Conservation (phyloP, 208 protist species). For the Acanthamoeba rhysodes region DNA sequence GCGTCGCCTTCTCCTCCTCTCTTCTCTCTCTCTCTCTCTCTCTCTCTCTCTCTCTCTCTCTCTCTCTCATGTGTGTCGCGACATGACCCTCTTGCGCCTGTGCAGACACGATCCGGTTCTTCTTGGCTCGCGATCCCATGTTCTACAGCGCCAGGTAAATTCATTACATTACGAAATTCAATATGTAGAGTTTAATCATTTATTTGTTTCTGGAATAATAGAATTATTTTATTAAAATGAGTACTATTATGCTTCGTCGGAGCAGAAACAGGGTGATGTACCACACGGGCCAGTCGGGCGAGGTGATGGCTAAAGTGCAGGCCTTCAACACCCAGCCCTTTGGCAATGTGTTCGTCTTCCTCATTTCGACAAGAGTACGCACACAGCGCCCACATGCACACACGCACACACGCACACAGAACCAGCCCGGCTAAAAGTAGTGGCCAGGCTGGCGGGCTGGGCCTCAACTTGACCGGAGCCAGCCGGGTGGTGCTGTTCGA, state of each 20-base stretch:
- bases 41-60: too few relatives aligned
- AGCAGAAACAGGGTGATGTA: neutral
- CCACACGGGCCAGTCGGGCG: neutral
- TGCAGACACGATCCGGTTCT: neutral
- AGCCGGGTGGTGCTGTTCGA: slow-evolving; percentile 55
- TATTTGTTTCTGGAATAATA: too few relatives aligned
- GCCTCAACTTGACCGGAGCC: slow-evolving; percentile 38
- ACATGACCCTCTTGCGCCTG: too few relatives aligned
- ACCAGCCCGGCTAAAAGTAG: too few relatives aligned
- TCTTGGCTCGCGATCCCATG: neutral
- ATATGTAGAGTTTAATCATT: too few relatives aligned
- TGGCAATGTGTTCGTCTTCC: neutral
- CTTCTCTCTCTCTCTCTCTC: neutral
- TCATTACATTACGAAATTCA: too few relatives aligned
- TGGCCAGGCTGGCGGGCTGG: slow-evolving; percentile 11
- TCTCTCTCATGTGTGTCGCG: too few relatives aligned
- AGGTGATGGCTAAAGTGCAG: neutral
- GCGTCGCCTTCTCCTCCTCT: neutral
- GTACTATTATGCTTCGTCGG: too few relatives aligned
- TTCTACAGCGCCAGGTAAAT: too few relatives aligned
- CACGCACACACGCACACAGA: neutral
- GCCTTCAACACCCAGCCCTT: neutral
- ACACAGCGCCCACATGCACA: neutral
- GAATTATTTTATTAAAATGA: too few relatives aligned
- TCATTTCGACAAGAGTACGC: neutral